Evolutionary conservation across 345 rosid genomes (phyloP).

Genomic region (Hibiscus tridactylites): DNA sequence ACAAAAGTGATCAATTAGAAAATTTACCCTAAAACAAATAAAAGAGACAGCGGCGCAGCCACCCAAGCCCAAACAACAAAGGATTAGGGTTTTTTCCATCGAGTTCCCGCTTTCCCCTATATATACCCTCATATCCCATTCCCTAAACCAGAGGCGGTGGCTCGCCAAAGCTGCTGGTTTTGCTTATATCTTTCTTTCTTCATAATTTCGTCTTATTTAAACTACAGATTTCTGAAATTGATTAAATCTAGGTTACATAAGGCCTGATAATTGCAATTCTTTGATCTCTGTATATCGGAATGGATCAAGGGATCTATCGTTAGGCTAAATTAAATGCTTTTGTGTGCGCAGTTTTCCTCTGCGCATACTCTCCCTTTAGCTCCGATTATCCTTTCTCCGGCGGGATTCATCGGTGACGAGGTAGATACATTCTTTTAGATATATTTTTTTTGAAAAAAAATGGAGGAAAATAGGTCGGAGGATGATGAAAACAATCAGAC

Average conservation of each 20-base stretch:
- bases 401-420: conserved; percentile 37
- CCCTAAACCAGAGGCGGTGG: not conserved
- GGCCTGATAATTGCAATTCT: not conserved
- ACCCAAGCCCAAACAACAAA: not conserved
- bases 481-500: conserved; percentile 47
- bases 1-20: too few species aligned
- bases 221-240: not conserved
- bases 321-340: conserved; percentile 28
- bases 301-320: conserved; percentile 43
- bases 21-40: too few species aligned
- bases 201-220: too few species aligned
- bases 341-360: conserved; percentile 9
- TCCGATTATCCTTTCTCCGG: conserved; percentile 22
- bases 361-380: conserved; percentile 30
- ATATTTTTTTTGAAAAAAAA: not conserved
- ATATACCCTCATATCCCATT: not conserved
- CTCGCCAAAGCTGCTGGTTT: too few species aligned
- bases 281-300: conserved; percentile 3
- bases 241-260: not conserved
- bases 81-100: not conserved
- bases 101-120: not conserved
- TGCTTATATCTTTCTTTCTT: too few species aligned
- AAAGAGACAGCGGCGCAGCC: too few species aligned
- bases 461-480: not conserved
- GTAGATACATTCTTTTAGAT: conserved; percentile 20